These are phyloP conservation scores for Metschnikowia shivogae DNA, from an alignment of 805 yeast species.

Conservation along the genomic window DNA sequence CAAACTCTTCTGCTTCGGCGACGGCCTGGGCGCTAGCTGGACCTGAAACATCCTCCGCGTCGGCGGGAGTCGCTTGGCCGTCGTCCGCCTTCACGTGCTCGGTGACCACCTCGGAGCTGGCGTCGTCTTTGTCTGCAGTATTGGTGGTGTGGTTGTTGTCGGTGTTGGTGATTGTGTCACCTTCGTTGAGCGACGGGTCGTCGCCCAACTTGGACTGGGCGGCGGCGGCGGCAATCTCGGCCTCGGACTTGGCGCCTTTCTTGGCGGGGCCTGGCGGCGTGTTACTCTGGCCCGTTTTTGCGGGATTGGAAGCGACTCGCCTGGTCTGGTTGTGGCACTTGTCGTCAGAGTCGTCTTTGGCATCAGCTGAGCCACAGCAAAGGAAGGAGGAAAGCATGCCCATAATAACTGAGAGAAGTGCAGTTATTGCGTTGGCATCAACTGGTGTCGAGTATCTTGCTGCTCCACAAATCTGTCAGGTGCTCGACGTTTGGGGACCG, in stretches of 20 bases:
- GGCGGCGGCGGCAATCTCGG: background rate
- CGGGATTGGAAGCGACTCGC: constrained; percentile 2
- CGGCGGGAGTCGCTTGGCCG: background rate
- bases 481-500: background rate
- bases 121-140: background rate
- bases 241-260: constrained; percentile 1
- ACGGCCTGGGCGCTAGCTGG: background rate
- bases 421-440: background rate
- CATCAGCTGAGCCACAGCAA: constrained; percentile 34
- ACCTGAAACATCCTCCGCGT: background rate
- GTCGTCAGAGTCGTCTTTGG: constrained; percentile 31
- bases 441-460: background rate
- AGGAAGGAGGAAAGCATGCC: constrained; percentile 31
- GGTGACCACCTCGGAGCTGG: background rate
- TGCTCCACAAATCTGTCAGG: background rate
- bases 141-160: constrained; percentile 18
- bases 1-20: background rate
- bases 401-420: constrained; percentile 15
- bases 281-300: background rate
- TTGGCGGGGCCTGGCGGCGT: background rate
- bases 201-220: constrained; percentile 32
- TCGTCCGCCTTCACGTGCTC: constrained; percentile 1
- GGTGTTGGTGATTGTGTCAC: constrained; percentile 39
- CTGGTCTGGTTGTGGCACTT: constrained; percentile 23
- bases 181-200: constrained; percentile 37